These are phyloP conservation scores for Venturia carpophila DNA, from an alignment of 2,329 filamentous ascomycete genomes.

Conservation along the genomic window DNA sequence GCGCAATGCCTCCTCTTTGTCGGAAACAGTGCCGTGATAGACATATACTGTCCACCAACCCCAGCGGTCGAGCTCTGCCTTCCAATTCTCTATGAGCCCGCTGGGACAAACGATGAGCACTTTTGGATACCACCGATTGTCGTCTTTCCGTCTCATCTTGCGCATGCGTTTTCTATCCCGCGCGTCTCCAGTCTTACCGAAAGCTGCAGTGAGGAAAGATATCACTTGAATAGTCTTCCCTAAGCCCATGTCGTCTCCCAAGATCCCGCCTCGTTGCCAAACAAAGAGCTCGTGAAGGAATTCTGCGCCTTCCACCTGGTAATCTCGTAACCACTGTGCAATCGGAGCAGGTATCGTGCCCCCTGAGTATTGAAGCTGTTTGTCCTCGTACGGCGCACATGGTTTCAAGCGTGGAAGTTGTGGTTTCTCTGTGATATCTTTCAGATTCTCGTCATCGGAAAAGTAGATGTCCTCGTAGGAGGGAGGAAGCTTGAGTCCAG, in stretches of 20 bases:
- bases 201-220: conserved; percentile 81
- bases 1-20: conserved; percentile 61
- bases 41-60: conserved; percentile 89
- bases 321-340: conserved; percentile 84
- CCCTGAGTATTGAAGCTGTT: conserved; percentile 64
- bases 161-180: conserved; percentile 80
- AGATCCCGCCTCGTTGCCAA: conserved; percentile 79
- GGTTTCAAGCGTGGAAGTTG: conserved; percentile 58
- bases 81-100: conserved; percentile 85
- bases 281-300: conserved; percentile 88
- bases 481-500: conserved; percentile 69
- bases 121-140: conserved; percentile 68
- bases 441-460: conserved; percentile 58
- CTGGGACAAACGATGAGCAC: conserved; percentile 84
- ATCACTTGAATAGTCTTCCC: conserved; percentile 97
- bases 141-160: conserved; percentile 60
- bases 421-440: conserved; percentile 60
- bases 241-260: conserved; percentile 95
- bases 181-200: conserved; percentile 88
- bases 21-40: conserved; percentile 61
- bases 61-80: conserved; percentile 77
- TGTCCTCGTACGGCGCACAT: conserved; percentile 63
- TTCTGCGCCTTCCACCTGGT: conserved; percentile 76
- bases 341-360: conserved; percentile 82
- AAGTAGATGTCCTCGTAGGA: conserved; percentile 69